These are phyloP conservation scores for Saturnispora mendoncae DNA, from an alignment of 805 yeast species.

Conservation along the genomic window DNA sequence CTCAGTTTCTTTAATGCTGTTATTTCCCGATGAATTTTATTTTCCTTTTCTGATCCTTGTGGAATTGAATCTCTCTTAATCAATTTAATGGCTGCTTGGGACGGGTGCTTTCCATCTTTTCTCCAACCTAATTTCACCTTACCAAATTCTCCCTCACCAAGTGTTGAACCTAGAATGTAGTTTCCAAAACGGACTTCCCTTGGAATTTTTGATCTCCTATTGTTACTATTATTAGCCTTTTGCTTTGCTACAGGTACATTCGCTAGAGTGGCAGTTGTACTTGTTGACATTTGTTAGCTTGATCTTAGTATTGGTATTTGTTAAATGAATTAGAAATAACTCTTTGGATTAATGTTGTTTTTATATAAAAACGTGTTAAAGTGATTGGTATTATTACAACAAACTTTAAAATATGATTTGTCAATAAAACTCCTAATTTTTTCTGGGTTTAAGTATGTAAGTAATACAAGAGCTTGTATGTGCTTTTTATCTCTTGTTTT, in stretches of 20 bases:
- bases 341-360: background rate
- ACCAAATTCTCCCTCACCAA: slow-evolving; percentile 98
- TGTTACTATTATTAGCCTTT: background rate
- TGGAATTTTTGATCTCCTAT: slow-evolving; percentile 23
- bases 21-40: slow-evolving; percentile 86
- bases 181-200: slow-evolving; percentile 82
- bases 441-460: no score
- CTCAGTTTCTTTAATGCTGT: slow-evolving; percentile 77
- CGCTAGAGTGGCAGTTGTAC: background rate
- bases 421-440: background rate
- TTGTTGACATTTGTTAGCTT: background rate
- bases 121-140: slow-evolving; percentile 96
- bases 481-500: background rate
- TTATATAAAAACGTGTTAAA: background rate
- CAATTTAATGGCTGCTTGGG: slow-evolving; percentile 89
- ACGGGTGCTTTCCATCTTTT: slow-evolving; percentile 66
- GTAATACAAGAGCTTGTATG: no score
- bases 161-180: slow-evolving; percentile 81
- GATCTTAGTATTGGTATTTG: no score
- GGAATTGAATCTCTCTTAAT: slow-evolving; percentile 85
- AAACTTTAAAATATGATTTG: background rate
- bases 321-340: no score
- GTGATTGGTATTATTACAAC: background rate
- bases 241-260: background rate
- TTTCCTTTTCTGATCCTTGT: slow-evolving; percentile 75